These are phyloP conservation scores for Xenoacremonium recifei DNA, from an alignment of 2,329 filamentous ascomycete genomes.

Conservation along the genomic window DNA sequence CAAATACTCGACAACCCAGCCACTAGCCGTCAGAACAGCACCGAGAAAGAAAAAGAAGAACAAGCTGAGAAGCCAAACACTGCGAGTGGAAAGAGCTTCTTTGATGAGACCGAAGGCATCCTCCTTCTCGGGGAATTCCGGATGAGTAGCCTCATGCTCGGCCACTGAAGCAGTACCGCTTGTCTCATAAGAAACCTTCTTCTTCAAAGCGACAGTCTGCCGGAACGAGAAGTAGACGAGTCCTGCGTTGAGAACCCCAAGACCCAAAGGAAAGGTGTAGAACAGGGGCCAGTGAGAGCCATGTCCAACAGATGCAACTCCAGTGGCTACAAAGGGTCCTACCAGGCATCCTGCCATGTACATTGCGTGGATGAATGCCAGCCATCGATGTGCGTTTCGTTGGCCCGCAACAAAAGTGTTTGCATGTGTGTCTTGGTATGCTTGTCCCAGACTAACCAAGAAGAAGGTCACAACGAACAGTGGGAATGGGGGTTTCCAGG, in stretches of 20 bases:
- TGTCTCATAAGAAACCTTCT: slow-evolving; percentile 4
- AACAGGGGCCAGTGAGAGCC: slow-evolving; percentile 51
- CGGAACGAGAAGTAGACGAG: slow-evolving; percentile 49
- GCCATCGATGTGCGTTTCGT: slow-evolving; percentile 54
- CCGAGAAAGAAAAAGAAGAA: slow-evolving; percentile 67
- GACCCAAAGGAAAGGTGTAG: slow-evolving; percentile 53
- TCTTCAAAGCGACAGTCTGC: slow-evolving; percentile 39
- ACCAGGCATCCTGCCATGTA: slow-evolving; percentile 57
- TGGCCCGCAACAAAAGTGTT: slow-evolving; percentile 59
- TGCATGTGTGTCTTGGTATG: slow-evolving; percentile 61
- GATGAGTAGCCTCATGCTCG: not conserved
- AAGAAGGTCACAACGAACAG: slow-evolving; percentile 59
- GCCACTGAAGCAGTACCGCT: not conserved
- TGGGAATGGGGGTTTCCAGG: slow-evolving; percentile 56
- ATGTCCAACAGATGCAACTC: slow-evolving; percentile 40
- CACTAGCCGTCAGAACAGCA: slow-evolving; percentile 51
- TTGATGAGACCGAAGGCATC: slow-evolving; percentile 44
- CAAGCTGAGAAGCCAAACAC: slow-evolving; percentile 57
- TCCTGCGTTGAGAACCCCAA: slow-evolving; percentile 49
- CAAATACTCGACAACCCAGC: slow-evolving; percentile 66
- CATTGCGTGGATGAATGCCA: slow-evolving; percentile 64
- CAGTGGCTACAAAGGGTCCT: slow-evolving; percentile 53
- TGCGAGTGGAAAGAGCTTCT: slow-evolving; percentile 40
- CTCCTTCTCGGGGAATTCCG: slow-evolving; percentile 16
- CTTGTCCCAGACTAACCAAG: slow-evolving; percentile 57